A percentile compares a stretch with the other conserved stretches of the same genome.
Conservation (phyloP, 306 rosid species). For the Rosa lucieae region DNA sequence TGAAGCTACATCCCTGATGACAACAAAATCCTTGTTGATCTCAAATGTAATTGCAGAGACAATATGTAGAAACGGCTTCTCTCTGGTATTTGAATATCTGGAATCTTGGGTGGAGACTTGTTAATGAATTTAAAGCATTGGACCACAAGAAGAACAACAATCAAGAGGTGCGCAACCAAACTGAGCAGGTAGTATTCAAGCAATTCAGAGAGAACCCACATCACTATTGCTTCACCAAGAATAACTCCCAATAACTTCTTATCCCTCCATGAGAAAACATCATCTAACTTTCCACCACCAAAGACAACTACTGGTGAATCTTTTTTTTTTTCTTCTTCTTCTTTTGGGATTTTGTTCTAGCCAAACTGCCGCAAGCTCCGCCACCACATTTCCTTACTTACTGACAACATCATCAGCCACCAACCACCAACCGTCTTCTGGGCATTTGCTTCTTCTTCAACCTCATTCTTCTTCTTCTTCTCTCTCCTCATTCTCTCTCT, state of each 20-base stretch:
- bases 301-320: too few relatives aligned
- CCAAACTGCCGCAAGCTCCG: too few relatives aligned
- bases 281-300: constrained; percentile 39
- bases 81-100: constrained; percentile 81
- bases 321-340: too few relatives aligned
- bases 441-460: too few relatives aligned
- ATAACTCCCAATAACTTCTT: constrained; percentile 75
- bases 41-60: constrained; percentile 71
- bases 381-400: too few relatives aligned
- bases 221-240: constrained; percentile 61
- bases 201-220: constrained; percentile 85
- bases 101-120: constrained; percentile 80
- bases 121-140: constrained; percentile 73
- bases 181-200: constrained; percentile 77
- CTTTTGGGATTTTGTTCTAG: too few relatives aligned
- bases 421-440: too few relatives aligned
- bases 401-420: too few relatives aligned
- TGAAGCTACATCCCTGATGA: constrained; percentile 76
- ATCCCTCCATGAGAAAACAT: constrained; percentile 89
- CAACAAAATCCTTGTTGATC: constrained; percentile 56
- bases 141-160: constrained; percentile 86
- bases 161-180: constrained; percentile 57
- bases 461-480: too few relatives aligned
- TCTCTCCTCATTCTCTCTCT: too few relatives aligned
- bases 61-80: constrained; percentile 64